A percentile compares a stretch with the other conserved stretches of the same genome.
phyloP scores from a whole-genome alignment of 116 monocot species.

The Zostera marina region DNA sequence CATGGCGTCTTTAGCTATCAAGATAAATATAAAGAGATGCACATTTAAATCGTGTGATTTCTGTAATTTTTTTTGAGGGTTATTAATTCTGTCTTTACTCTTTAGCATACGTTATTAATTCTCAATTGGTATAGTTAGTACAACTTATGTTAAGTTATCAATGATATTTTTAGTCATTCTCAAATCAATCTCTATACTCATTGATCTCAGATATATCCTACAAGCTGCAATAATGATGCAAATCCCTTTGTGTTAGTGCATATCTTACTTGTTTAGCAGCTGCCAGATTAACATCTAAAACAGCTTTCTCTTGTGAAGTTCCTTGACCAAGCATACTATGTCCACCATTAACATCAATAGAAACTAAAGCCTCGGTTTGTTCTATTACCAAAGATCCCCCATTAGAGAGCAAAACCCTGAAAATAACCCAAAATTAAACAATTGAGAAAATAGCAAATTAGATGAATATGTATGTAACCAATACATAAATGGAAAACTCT shows the following conservation, averaged over 20 bases:
- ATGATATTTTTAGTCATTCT: too few species aligned
- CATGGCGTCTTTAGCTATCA: not conserved
- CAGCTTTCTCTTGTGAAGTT: conserved; percentile 75
- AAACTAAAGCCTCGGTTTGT: conserved; percentile 95
- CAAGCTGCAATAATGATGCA: too few species aligned
- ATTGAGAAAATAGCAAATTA: too few species aligned
- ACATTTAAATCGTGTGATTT: not conserved
- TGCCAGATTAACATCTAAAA: conserved; percentile 86
- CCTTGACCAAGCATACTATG: conserved; percentile 71
- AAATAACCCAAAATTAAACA: not conserved
- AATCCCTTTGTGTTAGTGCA: not conserved
- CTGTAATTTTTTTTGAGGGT: too few species aligned
- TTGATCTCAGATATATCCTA: too few species aligned
- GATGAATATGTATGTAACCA: too few species aligned
- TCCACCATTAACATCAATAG: conserved; percentile 93
- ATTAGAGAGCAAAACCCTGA: conserved; percentile 70
- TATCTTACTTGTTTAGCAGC: conserved; percentile 84
- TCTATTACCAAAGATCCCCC: conserved; percentile 97
- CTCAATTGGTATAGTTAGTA: too few species aligned
- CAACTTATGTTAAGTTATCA: too few species aligned
- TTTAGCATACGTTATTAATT: too few species aligned
- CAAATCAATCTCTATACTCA: too few species aligned
- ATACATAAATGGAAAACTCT: too few species aligned
- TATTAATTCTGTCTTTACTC: too few species aligned
- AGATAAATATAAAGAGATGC: not conserved